Percentiles rank a stretch among this genome's conserved stretches.
These are phyloP conservation scores for Coniella lustricola DNA, from an alignment of 2,329 filamentous ascomycete species.

Conservation along the genomic window DNA sequence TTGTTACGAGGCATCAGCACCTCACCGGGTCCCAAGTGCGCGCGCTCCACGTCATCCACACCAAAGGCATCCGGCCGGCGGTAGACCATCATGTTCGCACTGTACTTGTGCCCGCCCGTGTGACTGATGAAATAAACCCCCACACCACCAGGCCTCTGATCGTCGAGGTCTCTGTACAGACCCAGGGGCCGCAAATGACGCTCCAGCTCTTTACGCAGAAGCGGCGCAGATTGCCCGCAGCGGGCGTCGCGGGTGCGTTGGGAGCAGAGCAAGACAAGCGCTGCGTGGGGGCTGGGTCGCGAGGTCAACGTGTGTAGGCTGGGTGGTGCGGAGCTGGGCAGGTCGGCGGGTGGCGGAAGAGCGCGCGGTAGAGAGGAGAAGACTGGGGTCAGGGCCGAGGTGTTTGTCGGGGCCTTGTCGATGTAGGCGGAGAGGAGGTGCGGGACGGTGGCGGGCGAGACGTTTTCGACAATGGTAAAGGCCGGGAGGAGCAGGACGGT, in stretches of 20 bases:
- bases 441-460: constrained; percentile 67
- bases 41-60: constrained; percentile 37
- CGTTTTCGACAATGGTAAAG: constrained; percentile 76
- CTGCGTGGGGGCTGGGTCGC: constrained; percentile 70
- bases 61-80: constrained; percentile 55
- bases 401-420: constrained; percentile 66
- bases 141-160: constrained; percentile 83
- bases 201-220: constrained; percentile 84
- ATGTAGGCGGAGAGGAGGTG: constrained; percentile 66
- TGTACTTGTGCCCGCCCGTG: constrained; percentile 94
- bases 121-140: constrained; percentile 96
- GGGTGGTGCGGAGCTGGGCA: constrained; percentile 25
- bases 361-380: constrained; percentile 29
- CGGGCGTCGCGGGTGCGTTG: constrained; percentile 91
- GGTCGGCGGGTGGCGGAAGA: constrained; percentile 19
- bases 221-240: constrained; percentile 86
- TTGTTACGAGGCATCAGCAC: constrained; percentile 1
- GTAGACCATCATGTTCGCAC: constrained; percentile 91
- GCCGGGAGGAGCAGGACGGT: constrained; percentile 77
- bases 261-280: constrained; percentile 86
- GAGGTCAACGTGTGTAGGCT: constrained; percentile 31
- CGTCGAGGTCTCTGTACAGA: constrained; percentile 78
- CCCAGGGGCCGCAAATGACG: constrained; percentile 79
- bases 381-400: constrained; percentile 46
- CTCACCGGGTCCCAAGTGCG: constrained; percentile 20